phyloP scores from a whole-genome alignment of 139 green algal genomes.

The Coelastrella sp. region DNA sequence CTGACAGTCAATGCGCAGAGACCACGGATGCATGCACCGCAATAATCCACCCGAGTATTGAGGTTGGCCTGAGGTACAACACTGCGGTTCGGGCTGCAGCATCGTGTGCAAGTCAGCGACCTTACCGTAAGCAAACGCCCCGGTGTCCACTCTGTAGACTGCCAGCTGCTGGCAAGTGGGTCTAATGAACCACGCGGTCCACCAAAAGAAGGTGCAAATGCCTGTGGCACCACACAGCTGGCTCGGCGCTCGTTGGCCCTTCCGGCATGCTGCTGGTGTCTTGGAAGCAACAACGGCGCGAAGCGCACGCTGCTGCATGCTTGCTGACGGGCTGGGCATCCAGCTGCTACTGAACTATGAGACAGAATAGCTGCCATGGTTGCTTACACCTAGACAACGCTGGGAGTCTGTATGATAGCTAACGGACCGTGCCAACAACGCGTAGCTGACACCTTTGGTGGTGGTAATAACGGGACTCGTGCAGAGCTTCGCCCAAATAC shows the following conservation, averaged over 20 bases:
- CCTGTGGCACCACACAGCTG: background rate
- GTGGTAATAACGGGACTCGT: too few relatives aligned
- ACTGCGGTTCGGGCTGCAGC: too few relatives aligned
- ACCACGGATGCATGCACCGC: too few relatives aligned
- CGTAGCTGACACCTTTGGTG: too few relatives aligned
- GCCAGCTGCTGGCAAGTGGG: background rate
- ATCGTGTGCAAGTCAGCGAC: background rate
- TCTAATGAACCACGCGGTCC: background rate
- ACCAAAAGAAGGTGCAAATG: background rate
- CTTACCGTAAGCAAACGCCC: background rate
- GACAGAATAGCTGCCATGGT: background rate
- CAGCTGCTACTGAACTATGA: background rate
- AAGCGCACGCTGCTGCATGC: background rate
- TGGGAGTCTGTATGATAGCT: too few relatives aligned
- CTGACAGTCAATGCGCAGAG: too few relatives aligned
- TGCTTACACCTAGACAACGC: background rate
- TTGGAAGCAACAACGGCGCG: background rate
- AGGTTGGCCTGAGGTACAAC: too few relatives aligned
- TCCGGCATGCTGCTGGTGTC: background rate
- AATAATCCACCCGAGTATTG: too few relatives aligned
- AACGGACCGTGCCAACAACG: too few relatives aligned
- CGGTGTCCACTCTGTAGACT: background rate
- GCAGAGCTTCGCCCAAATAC: too few relatives aligned
- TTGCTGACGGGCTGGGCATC: background rate
- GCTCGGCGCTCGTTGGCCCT: background rate